phyloP scores from a whole-genome alignment of 129 eudicot genomes.

The Saussurea involucrata region DNA sequence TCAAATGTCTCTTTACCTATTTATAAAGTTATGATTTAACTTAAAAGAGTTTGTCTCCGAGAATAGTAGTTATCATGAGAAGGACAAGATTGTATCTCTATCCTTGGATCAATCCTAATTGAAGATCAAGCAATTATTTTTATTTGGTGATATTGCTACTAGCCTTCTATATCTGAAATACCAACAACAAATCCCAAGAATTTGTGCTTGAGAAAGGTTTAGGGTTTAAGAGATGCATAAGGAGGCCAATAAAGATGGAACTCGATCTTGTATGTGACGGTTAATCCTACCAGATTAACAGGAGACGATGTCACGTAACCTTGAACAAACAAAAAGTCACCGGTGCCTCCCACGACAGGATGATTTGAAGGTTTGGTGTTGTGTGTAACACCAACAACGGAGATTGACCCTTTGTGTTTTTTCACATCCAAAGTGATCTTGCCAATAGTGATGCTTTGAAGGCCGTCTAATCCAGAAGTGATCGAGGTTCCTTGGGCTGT shows the following conservation, averaged over 20 bases:
- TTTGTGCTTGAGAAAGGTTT: constrained; percentile 7
- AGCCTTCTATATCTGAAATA: not conserved
- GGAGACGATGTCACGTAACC: constrained; percentile 59
- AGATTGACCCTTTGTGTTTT: constrained; percentile 47
- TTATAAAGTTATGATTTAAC: too few relatives aligned
- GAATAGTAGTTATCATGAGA: too few relatives aligned
- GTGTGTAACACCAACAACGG: constrained; percentile 41
- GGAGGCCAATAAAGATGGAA: constrained; percentile 64
- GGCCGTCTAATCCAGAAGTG: constrained; percentile 56
- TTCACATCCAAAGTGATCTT: constrained; percentile 34
- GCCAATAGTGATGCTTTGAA: constrained; percentile 39
- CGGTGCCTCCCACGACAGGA: constrained; percentile 66
- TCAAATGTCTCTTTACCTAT: too few relatives aligned
- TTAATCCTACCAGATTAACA: constrained; percentile 33
- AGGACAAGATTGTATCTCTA: too few relatives aligned
- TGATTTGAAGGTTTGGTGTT: constrained; percentile 45
- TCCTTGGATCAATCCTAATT: too few relatives aligned
- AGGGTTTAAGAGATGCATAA: constrained; percentile 32
- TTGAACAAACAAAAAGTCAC: constrained; percentile 55
- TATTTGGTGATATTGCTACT: not conserved
- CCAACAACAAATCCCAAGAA: constrained; percentile 9
- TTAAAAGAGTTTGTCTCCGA: too few relatives aligned
- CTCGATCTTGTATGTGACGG: constrained; percentile 46
- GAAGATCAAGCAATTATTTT: not conserved
- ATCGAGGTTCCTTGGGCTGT: constrained; percentile 40